A percentile compares a stretch with the other conserved stretches of the same genome.
Conservation (phyloP, 306 rosid genomes). For the Ochetophila trinervis region DNA sequence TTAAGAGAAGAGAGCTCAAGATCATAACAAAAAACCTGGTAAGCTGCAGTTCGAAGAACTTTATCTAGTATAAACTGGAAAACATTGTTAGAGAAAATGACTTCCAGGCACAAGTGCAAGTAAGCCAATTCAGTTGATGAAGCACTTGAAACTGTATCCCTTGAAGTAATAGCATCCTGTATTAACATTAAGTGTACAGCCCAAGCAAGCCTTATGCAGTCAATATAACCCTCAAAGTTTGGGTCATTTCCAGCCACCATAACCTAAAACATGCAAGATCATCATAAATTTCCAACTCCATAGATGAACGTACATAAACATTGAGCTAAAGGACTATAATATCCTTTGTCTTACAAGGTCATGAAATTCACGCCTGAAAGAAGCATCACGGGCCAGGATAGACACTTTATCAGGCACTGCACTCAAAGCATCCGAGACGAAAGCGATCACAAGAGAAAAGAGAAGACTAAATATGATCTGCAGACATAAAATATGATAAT, state of each 20-base stretch:
- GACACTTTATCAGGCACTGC: conserved; percentile 85
- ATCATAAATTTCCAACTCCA: conserved; percentile 28
- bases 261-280: conserved; percentile 48
- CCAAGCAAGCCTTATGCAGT: conserved; percentile 87
- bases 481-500: conserved; percentile 28
- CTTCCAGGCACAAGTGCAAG: conserved; percentile 69
- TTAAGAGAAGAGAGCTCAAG: neutral
- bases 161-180: conserved; percentile 54
- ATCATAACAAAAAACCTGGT: conserved; percentile 55
- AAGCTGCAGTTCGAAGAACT: conserved; percentile 82
- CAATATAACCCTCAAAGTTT: conserved; percentile 62
- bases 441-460: conserved; percentile 74
- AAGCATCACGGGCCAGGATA: conserved; percentile 58
- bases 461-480: conserved; percentile 91
- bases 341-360: conserved; percentile 57
- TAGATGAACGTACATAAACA: conserved; percentile 17
- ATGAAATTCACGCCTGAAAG: conserved; percentile 81
- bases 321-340: conserved; percentile 4
- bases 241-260: conserved; percentile 75
- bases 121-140: conserved; percentile 61
- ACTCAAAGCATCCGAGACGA: conserved; percentile 84
- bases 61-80: conserved; percentile 78
- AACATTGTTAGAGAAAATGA: conserved; percentile 70
- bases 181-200: conserved; percentile 81
- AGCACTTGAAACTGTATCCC: conserved; percentile 57